Conservation (phyloP, 345 rosid species). For the Syzygium jambos region DNA sequence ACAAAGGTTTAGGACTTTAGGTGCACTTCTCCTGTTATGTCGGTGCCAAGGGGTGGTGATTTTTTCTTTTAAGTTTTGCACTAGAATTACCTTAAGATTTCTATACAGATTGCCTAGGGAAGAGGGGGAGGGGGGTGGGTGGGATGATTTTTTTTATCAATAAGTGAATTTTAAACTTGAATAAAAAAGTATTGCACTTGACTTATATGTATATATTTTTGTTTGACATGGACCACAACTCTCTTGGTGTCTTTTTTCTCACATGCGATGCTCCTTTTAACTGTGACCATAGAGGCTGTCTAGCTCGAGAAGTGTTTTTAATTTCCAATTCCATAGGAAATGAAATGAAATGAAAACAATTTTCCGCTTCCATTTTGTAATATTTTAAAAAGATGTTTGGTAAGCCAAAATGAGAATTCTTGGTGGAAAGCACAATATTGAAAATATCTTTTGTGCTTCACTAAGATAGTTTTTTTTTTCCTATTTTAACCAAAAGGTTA, state of each 20-base stretch:
- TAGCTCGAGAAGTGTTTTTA: neutral
- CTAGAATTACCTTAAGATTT: neutral
- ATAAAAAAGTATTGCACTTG: accelerated
- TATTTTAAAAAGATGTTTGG: neutral
- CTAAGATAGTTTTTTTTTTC: neutral
- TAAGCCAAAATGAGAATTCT: neutral
- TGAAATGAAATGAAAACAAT: neutral
- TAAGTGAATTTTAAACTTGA: neutral
- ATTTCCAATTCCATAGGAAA: neutral
- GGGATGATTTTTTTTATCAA: neutral
- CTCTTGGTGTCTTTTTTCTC: neutral
- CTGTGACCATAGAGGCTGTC: neutral
- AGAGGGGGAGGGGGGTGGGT: neutral
- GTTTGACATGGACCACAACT: neutral
- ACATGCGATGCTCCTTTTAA: accelerated
- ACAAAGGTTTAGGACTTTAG: neutral
- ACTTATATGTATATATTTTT: neutral
- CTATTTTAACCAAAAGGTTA: neutral
- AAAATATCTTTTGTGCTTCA: neutral
- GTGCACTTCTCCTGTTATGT: neutral
- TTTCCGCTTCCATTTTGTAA: neutral
- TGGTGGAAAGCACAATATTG: neutral
- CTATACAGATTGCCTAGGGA: neutral
- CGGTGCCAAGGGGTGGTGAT: neutral
- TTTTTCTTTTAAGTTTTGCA: no score